Evolutionary conservation across 164 flowering plant species (phyloP), one percentile per base, ranked within the genome.

Genomic region (Saururus chinensis): DNA sequence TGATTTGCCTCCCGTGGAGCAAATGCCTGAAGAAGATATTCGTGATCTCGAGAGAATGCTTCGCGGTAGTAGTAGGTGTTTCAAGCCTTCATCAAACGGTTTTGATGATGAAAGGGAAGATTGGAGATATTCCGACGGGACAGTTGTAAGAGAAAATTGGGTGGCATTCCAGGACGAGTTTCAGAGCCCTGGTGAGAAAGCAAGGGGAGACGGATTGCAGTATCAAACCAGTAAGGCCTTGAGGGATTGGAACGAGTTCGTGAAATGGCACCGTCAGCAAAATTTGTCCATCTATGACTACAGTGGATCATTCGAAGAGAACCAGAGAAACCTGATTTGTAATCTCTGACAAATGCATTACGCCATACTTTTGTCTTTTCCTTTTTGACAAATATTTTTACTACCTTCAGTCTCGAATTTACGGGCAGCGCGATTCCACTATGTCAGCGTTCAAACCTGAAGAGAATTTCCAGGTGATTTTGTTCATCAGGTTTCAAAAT

Each of bases 161-260:
- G 91, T 80, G 66, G 76, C 70, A 20, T 90, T 90, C 55, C 84
- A 87, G 0, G 95, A 84, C 25, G 86, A 84, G 53, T 53, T 69
- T 17, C 14, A 12, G 49, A 45, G 49, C 14, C 23, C 57, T 37
- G 56, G 48, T 35, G 9, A 53, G 51, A 17, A 51, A 54, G 19
- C 21, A 55, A 19, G 57, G 19, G 23, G 45, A 0, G 20, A 40
- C 21, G 5, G 13, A 21, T 19, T 17, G 10, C 48, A 13, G 48
- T 17, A 21, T 22, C 26, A 48, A 21, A 22, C 23, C 14, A 59
- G 49, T 16, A 51, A 41, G 4, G 62, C 19, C 1, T 55, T 9
- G 35, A 55, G 19, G 35, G 58, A 55, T 23, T 55, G 58, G 58
- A 30, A 55, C 13, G 58, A 55, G 58, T 55, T 55, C 35, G 35